A percentile compares a stretch with the other conserved stretches of the same genome.
Evolutionary conservation across 768 basidiomycete genomes (phyloP).

Genomic region (Sarcodon aspratus): DNA sequence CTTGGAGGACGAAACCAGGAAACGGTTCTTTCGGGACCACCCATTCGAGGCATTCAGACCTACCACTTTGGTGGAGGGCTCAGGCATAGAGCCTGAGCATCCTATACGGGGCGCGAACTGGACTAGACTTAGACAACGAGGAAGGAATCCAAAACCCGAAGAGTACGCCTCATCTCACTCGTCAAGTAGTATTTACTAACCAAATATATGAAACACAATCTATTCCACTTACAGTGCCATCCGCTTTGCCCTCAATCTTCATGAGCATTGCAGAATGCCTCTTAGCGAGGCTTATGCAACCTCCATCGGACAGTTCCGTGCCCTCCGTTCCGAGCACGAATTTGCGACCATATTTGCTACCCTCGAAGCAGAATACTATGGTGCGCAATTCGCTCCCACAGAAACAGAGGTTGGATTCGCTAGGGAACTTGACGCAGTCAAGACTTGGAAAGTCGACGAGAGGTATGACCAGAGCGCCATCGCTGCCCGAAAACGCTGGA

Average conservation of each 20-base stretch:
- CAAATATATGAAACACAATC: constrained; percentile 1
- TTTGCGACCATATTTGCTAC: constrained; percentile 66
- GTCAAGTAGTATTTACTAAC: background rate
- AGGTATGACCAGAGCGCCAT: constrained; percentile 48
- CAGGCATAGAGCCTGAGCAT: constrained; percentile 41
- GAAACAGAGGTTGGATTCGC: constrained; percentile 51
- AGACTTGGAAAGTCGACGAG: constrained; percentile 44
- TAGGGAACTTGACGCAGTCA: constrained; percentile 50
- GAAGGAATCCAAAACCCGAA: constrained; percentile 75
- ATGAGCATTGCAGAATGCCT: constrained; percentile 48
- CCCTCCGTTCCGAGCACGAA: constrained; percentile 78
- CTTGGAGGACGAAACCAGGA: constrained; percentile 74
- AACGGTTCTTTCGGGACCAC: constrained; percentile 91
- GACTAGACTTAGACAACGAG: constrained; percentile 73
- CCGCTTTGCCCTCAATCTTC: constrained; percentile 69
- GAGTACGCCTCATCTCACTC: constrained; percentile 48
- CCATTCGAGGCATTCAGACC: constrained; percentile 92
- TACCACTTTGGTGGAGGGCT: constrained; percentile 63
- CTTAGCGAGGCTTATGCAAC: constrained; percentile 72
- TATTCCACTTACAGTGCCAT: constrained; percentile 45
- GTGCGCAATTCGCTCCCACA: constrained; percentile 47
- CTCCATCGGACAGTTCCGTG: constrained; percentile 78
- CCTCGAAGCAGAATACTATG: constrained; percentile 70
- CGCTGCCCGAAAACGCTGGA: constrained; percentile 69
- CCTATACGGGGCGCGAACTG: constrained; percentile 51